These are phyloP conservation scores for Thyridium curvatum DNA, from an alignment of 2,329 filamentous ascomycete species.

Conservation along the genomic window DNA sequence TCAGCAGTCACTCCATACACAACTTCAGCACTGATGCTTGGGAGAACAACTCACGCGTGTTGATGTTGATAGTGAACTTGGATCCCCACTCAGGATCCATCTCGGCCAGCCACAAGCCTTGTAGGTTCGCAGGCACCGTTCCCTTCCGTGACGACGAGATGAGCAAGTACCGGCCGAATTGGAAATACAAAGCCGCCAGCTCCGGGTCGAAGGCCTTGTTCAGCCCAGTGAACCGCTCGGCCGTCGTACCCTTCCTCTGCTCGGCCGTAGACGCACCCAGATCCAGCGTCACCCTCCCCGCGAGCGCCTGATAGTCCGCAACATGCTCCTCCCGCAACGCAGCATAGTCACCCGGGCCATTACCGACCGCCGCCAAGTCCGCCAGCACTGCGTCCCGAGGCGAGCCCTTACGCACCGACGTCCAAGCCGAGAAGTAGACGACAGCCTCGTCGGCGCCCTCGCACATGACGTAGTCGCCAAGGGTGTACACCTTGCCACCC, in stretches of 20 bases:
- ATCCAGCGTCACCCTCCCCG: constrained; percentile 16
- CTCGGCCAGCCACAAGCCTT: constrained; percentile 35
- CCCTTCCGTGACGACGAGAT: constrained; percentile 19
- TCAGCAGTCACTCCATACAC: not conserved
- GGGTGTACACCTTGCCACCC: not conserved
- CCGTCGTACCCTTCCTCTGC: not conserved
- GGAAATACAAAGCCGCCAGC: constrained; percentile 17
- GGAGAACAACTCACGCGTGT: constrained; percentile 7
- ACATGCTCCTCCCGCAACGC: constrained; percentile 14
- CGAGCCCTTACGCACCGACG: constrained; percentile 2
- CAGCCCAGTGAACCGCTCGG: constrained; percentile 9
- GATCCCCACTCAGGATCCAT: constrained; percentile 32
- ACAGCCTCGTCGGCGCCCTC: constrained; percentile 2
- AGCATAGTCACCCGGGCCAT: constrained; percentile 1
- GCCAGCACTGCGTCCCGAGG: not conserved
- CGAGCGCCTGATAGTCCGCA: constrained; percentile 21
- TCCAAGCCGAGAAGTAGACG: constrained; percentile 1
- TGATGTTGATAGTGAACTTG: constrained; percentile 39
- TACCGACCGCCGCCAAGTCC: not conserved
- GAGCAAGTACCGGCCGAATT: constrained; percentile 24
- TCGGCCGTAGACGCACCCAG: constrained; percentile 10
- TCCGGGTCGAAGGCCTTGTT: constrained; percentile 8
- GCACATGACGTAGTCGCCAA: constrained; percentile 1
- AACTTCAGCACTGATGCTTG: too few species aligned
- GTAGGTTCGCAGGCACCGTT: constrained; percentile 32